These are phyloP conservation scores for Pinus tabuliformis DNA, from an alignment of 75 land plant species.

Conservation along the genomic window DNA sequence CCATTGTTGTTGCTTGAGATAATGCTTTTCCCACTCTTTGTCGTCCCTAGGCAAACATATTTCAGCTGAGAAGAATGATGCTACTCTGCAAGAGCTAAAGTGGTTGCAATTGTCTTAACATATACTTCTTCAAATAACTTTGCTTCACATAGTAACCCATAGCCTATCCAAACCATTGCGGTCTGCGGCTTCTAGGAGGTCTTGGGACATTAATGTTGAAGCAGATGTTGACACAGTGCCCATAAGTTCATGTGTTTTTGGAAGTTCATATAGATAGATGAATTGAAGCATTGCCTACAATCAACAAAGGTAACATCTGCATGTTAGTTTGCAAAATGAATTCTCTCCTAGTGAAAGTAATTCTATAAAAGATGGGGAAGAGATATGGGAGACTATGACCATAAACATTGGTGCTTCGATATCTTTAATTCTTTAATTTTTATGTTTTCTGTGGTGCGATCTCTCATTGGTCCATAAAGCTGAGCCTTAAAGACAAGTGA, in stretches of 20 bases:
- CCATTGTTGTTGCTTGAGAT: too few relatives aligned
- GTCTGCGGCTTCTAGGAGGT: conserved; percentile 81
- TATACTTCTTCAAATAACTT: conserved; percentile 66
- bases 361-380: background rate
- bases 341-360: background rate
- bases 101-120: conserved; percentile 80
- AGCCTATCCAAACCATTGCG: conserved; percentile 68
- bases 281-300: conserved; percentile 74
- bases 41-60: conserved; percentile 70
- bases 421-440: conserved; percentile 62
- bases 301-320: background rate
- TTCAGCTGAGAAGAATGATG: conserved; percentile 79
- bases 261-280: conserved; percentile 70
- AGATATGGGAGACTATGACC: conserved; percentile 18
- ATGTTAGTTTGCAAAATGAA: background rate
- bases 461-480: conserved; percentile 78
- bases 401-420: conserved; percentile 70
- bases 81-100: conserved; percentile 79
- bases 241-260: conserved; percentile 44
- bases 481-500: conserved; percentile 89
- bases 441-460: conserved; percentile 49
- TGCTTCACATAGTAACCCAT: conserved; percentile 61
- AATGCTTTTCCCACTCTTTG: too few relatives aligned
- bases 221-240: conserved; percentile 12
- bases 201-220: conserved; percentile 69